phyloP scores from a whole-genome alignment of 179 eudicot genomes.

The Kewa caespitosa region DNA sequence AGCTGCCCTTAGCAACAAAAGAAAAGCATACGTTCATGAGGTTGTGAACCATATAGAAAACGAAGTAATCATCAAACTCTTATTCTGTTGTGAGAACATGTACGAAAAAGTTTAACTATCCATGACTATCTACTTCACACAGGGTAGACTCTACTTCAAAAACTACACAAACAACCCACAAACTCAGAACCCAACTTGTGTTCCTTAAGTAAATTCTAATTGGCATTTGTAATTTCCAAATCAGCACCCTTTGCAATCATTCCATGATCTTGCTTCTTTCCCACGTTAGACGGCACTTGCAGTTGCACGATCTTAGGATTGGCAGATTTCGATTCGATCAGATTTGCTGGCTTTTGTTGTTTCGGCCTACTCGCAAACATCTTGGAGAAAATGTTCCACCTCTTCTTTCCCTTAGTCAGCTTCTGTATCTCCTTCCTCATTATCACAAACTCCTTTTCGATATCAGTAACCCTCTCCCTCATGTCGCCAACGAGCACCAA shows the following conservation, averaged over 20 bases:
- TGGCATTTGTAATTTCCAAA: not conserved
- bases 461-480: slow-evolving; percentile 73
- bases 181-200: too few relatives aligned
- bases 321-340: slow-evolving; percentile 22
- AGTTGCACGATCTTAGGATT: slow-evolving; percentile 7
- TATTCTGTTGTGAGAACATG: too few relatives aligned
- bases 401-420: slow-evolving; percentile 45
- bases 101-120: too few relatives aligned
- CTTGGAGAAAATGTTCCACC: slow-evolving; percentile 40
- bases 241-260: slow-evolving; percentile 15
- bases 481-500: slow-evolving; percentile 68
- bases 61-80: too few relatives aligned
- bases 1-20: too few relatives aligned
- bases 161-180: too few relatives aligned
- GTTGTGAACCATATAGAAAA: too few relatives aligned
- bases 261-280: slow-evolving; percentile 19
- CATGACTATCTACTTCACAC: too few relatives aligned
- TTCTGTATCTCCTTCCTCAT: slow-evolving; percentile 80
- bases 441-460: slow-evolving; percentile 78
- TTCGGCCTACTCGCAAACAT: slow-evolving; percentile 43
- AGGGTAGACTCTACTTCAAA: too few relatives aligned
- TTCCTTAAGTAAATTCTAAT: too few relatives aligned
- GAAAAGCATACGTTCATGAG: too few relatives aligned
- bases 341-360: slow-evolving; percentile 10
- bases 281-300: slow-evolving; percentile 2